Base-by-base conservation (phyloP, 352 stramenopile species). In the Globisporangium orthogonon region DNA sequence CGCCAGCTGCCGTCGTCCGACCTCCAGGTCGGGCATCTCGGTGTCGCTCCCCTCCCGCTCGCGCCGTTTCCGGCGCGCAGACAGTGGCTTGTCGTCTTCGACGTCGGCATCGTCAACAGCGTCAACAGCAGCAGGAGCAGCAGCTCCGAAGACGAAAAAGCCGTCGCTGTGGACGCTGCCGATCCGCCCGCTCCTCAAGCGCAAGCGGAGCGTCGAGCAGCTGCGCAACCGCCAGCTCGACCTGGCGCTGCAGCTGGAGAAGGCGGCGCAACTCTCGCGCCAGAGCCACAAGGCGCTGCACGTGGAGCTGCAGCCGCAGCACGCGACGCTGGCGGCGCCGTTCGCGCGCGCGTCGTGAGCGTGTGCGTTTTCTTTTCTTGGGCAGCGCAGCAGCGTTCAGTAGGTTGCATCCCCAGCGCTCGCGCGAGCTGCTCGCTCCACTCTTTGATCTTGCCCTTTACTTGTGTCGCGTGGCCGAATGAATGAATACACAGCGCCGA, bases 221-320 rank as follows among this genome's bases (percentile, higher is more conserved):
- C 40, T 79, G 47, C 75, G 74, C 41, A 81, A 85, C 56, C 73
- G 73, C 50, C 67, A 69, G 55, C 51, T 73, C 48, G 78, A 85
- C 56, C 48, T 62, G 39, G 52, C 61, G 15, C 31, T 69, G 35
- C 53, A 66, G 43, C 35, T 80, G 4, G 74, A 80, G 47, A 87
- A 87, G 64, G 67, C 62, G 0, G 66, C 62, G 57, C 51, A 69
- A 52, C 57, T 62, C 28, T 63, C 48, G 39, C 61, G 50, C 33
- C 66, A 44, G 60, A 51, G 15, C 50, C 44, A 54, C 23, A 52
- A 49, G 10, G 63, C 66, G 14, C 63, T 62, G 18, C 56, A 56
- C 4, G 60, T 83, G 13, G 66, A 80, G 52, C 31, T 83, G 45
- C 69, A 83, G 61, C 69, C 60, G 56, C 71, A 76, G 53, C 52